Evolutionary conservation across 2,329 filamentous ascomycete species (phyloP), one percentile per base, ranked within the genome.

Genomic region (Xylariaceae sp.): DNA sequence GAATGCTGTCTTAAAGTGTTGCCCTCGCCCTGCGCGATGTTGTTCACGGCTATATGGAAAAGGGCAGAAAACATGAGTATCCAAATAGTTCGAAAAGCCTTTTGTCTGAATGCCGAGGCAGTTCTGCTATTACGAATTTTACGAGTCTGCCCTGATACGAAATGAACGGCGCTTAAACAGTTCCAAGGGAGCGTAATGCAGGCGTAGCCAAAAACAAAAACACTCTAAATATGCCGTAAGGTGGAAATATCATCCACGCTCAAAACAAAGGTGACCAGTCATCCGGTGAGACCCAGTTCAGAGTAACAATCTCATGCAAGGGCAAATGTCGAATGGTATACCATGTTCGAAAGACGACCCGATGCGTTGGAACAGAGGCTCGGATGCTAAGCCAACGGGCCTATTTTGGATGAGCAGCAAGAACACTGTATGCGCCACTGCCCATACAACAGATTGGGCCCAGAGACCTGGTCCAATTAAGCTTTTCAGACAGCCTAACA

Each of bases 181-280:
- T n/a, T 31, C 28, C 16, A 53, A 51, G 1, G 43, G 16, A 5
- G n/a, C 39, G 12, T 47, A 14, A 14, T 56, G 56, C 31, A 54
- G 44, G 12, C 48, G 45, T 16, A 62, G 59, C 62, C 59, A 66
- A 47, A 64, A n/a, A n/a, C n/a, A n/a, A n/a, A 64, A 7, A 45
- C 11, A 18, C 60, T 54, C 61, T 58, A 66, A 42, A 66, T 63
- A 6, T 57, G 58, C 11, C 56, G 54, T 5, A 66, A 31, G 1
- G 60, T 50, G 36, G 56, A 55, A 3, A 55, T 60, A 17, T 61
- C 44, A 31, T 18, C 5, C 10, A 57, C 31, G 33, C 41, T 53
- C 61, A 58, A 31, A 60, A 63, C 5, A 63, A 34, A 6, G 50
- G 44, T 1, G 61, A 55, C 63, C 60, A 63, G 19, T 64, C 60